Evolutionary conservation across 495 filamentous ascomycete genomes (phyloP).

Genomic region (Penicillium coprophilum): DNA sequence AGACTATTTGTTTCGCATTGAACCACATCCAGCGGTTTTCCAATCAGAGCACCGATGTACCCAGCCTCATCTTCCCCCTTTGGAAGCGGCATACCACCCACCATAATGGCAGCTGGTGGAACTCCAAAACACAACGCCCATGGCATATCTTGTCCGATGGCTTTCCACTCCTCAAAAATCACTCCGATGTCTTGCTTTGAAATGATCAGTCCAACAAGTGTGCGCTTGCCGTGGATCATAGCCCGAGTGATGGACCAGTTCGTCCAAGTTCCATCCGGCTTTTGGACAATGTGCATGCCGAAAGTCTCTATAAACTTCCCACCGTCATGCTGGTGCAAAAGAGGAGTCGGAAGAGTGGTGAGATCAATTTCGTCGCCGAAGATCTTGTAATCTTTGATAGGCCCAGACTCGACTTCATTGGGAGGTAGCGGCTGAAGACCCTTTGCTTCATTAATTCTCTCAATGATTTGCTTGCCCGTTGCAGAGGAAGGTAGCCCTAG

Average conservation of each 20-base stretch:
- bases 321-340: constrained; percentile 38
- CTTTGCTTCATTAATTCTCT: constrained; percentile 30
- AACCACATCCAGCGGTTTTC: constrained; percentile 32
- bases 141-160: constrained; percentile 34
- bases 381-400: constrained; percentile 34
- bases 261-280: constrained; percentile 35
- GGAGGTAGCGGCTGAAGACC: constrained; percentile 26
- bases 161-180: constrained; percentile 40
- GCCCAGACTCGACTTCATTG: constrained; percentile 25
- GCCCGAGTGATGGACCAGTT: constrained; percentile 45
- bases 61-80: constrained; percentile 35
- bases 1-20: constrained; percentile 44
- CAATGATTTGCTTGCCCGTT: constrained; percentile 27
- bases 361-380: constrained; percentile 37
- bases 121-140: constrained; percentile 41
- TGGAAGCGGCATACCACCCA: constrained; percentile 37
- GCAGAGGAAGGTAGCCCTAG: constrained; percentile 32
- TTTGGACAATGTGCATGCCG: constrained; percentile 40
- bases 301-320: constrained; percentile 42
- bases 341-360: constrained; percentile 31
- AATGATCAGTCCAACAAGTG: constrained; percentile 31
- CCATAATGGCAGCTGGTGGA: constrained; percentile 43
- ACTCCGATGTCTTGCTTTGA: constrained; percentile 35
- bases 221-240: constrained; percentile 37
- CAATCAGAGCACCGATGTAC: constrained; percentile 37